Evolutionary conservation across 208 protist genomes (phyloP).

Genomic region (Acanthamoeba sp.): DNA sequence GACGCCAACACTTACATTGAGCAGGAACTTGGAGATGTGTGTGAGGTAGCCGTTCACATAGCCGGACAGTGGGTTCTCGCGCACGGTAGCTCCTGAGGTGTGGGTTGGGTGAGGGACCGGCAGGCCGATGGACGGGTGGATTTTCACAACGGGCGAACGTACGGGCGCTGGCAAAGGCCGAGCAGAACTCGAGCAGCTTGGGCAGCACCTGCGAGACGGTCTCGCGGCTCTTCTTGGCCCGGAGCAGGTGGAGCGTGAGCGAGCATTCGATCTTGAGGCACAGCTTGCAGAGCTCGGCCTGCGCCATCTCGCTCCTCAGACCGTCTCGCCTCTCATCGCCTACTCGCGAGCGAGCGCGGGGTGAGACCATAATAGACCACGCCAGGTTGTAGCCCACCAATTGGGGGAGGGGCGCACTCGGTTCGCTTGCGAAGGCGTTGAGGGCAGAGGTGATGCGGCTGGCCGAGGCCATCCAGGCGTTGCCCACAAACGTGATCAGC

Average conservation of each 20-base stretch:
- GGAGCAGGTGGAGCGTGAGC: neutral
- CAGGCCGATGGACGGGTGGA: too few relatives aligned
- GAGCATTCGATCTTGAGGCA: slow-evolving; percentile 50
- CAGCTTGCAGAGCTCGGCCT: slow-evolving; percentile 41
- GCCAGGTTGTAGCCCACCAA: too few relatives aligned
- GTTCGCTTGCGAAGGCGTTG: neutral
- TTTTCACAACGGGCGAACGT: neutral
- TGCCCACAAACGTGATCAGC: slow-evolving; percentile 15
- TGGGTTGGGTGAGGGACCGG: too few relatives aligned
- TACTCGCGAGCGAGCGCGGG: too few relatives aligned
- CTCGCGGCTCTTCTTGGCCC: neutral
- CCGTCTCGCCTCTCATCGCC: neutral
- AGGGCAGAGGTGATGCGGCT: neutral
- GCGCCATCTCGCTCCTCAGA: neutral
- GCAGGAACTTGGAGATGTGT: slow-evolving; percentile 19
- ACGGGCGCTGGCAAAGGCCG: slow-evolving; percentile 27
- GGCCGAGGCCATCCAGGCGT: neutral
- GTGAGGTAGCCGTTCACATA: neutral
- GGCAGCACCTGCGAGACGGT: neutral
- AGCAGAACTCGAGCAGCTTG: slow-evolving; percentile 44
- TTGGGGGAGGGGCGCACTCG: neutral
- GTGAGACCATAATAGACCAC: neutral
- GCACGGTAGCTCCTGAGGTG: neutral
- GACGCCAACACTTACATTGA: too few relatives aligned
- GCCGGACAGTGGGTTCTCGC: neutral